phyloP scores from a whole-genome alignment of 768 basidiomycete species.

The Pulveroboletus sp. region DNA sequence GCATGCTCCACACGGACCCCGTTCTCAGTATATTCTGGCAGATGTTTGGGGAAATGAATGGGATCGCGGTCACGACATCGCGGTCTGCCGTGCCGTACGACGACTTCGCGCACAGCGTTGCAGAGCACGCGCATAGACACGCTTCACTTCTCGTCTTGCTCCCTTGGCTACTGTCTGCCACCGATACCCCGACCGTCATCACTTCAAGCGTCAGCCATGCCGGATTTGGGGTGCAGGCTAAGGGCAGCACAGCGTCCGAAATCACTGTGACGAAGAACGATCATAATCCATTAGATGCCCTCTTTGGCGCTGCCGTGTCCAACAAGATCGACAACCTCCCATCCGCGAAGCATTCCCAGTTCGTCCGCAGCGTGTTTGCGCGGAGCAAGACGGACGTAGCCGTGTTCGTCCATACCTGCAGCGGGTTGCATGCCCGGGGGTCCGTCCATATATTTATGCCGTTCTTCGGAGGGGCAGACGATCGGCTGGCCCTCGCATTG shows the following conservation, averaged over 20 bases:
- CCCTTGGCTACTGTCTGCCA: conserved; percentile 69
- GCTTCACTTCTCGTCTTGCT: conserved; percentile 74
- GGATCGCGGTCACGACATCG: conserved; percentile 57
- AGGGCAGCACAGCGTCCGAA: too few species aligned
- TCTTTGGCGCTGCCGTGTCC: conserved; percentile 41
- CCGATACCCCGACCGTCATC: too few species aligned
- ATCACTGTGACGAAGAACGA: conserved; percentile 6
- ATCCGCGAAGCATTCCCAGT: conserved; percentile 68
- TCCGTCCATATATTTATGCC: conserved; percentile 74
- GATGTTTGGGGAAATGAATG: conserved; percentile 72
- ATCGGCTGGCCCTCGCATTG: conserved; percentile 80
- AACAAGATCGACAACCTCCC: conserved; percentile 37
- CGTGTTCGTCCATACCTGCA: conserved; percentile 71
- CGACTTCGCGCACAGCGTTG: conserved; percentile 67
- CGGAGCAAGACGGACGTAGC: conserved; percentile 73
- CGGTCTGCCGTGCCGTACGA: conserved; percentile 75
- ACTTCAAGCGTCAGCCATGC: too few species aligned
- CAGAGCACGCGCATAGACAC: conserved; percentile 56
- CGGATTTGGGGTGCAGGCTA: too few species aligned
- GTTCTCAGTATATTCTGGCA: conserved; percentile 71
- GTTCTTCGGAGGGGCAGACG: conserved; percentile 94
- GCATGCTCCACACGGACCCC: conserved; percentile 67
- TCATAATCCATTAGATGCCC: conserved; percentile 65
- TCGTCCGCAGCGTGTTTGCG: conserved; percentile 77
- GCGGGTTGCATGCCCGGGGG: conserved; percentile 26